Conservation (phyloP, 1,139 yeast genomes). For the Candida tetrigidarum region DNA sequence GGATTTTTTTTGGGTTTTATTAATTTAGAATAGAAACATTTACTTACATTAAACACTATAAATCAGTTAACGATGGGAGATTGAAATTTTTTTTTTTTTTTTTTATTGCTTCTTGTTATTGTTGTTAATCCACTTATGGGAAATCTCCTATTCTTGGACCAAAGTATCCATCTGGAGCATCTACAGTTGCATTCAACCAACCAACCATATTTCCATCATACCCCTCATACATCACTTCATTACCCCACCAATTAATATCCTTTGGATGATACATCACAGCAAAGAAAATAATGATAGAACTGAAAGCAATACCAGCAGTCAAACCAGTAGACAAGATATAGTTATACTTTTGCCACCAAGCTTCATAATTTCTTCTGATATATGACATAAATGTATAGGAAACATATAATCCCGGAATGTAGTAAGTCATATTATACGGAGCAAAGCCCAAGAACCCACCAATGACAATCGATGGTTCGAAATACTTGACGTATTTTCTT, state of each 20-base stretch:
- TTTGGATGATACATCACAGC: slow-evolving; percentile 50
- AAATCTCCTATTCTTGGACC: slow-evolving; percentile 5
- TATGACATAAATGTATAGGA: slow-evolving; percentile 49
- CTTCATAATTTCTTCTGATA: slow-evolving; percentile 43
- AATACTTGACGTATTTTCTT: slow-evolving; percentile 27
- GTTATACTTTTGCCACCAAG: slow-evolving; percentile 63
- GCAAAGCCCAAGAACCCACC: slow-evolving; percentile 46
- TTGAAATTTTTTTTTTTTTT: background rate
- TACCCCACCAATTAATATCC: slow-evolving; percentile 60
- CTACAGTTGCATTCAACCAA: slow-evolving; percentile 5
- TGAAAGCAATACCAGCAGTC: slow-evolving; percentile 54
- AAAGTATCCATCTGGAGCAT: slow-evolving; percentile 6
- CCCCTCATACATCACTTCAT: slow-evolving; percentile 44
- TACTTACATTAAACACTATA: background rate
- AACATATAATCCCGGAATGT: slow-evolving; percentile 43
- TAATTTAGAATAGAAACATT: too few species aligned
- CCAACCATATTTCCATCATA: background rate
- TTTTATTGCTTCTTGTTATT: too few species aligned
- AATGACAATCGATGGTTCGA: slow-evolving; percentile 48
- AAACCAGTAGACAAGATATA: slow-evolving; percentile 55
- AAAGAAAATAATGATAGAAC: slow-evolving; percentile 55
- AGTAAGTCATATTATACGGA: slow-evolving; percentile 55
- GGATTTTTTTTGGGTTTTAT: too few species aligned
- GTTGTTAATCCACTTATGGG: too few species aligned
- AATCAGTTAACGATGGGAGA: background rate